These are phyloP conservation scores for Bifiguratus adelaidae DNA, from an alignment of 192 early-diverging fungal species.

Conservation along the genomic window DNA sequence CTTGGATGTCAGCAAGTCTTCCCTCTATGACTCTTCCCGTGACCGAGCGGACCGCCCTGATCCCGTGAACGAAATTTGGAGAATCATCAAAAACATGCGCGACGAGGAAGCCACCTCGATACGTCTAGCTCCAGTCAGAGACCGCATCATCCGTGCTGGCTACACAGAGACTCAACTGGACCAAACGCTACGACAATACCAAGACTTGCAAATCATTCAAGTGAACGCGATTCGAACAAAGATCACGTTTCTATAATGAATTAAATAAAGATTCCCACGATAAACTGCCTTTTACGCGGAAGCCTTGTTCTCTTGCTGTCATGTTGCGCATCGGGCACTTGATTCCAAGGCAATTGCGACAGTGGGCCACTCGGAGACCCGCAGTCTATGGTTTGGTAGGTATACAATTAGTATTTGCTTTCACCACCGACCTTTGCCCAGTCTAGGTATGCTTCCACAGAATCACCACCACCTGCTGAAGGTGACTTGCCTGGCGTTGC, in stretches of 20 bases:
- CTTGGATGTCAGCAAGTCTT: slow-evolving; percentile 86
- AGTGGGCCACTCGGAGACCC: too few relatives aligned
- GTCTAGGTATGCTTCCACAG: slow-evolving; percentile 1
- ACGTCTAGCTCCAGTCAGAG: slow-evolving; percentile 50
- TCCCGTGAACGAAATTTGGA: slow-evolving; percentile 55
- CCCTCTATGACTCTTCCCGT: slow-evolving; percentile 47
- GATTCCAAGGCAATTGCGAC: too few relatives aligned
- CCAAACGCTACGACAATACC: slow-evolving; percentile 61
- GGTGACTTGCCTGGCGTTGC: slow-evolving; percentile 77
- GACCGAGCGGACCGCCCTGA: slow-evolving; percentile 23
- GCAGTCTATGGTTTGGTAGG: too few relatives aligned
- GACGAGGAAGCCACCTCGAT: slow-evolving; percentile 40
- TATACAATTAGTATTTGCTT: too few relatives aligned
- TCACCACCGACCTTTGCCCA: too few relatives aligned
- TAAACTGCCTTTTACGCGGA: too few relatives aligned
- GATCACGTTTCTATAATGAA: slow-evolving; percentile 17
- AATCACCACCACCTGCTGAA: slow-evolving; percentile 56
- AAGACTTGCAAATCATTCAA: slow-evolving; percentile 65
- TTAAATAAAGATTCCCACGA: too few relatives aligned
- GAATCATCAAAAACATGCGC: slow-evolving; percentile 67
- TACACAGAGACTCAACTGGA: slow-evolving; percentile 69
- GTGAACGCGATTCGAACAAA: slow-evolving; percentile 45
- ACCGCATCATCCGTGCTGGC: slow-evolving; percentile 64
- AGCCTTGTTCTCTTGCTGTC: too few relatives aligned
- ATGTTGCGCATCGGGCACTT: too few relatives aligned